Evolutionary conservation across 2,329 filamentous ascomycete species (phyloP).

Genomic region (Pseudocercospora eumusae): DNA sequence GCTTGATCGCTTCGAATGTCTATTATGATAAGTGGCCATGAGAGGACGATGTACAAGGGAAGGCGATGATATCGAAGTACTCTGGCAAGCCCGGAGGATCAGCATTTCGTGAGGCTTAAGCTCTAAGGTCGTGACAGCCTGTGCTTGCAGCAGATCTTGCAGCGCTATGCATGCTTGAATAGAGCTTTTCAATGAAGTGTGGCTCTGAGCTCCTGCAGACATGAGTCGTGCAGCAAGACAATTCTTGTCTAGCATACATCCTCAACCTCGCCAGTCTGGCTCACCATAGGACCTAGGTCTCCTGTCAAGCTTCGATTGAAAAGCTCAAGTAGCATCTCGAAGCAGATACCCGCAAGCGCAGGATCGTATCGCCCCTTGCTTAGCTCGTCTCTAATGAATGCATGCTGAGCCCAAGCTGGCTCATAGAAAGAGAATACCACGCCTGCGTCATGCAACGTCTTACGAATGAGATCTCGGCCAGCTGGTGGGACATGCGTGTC

Average conservation of each 20-base stretch:
- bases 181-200: not conserved
- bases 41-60: not conserved
- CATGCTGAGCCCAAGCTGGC: conserved; percentile 90
- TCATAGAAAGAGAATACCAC: conserved; percentile 81
- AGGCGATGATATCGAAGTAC: not conserved
- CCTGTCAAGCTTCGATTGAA: conserved; percentile 77
- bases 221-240: not conserved
- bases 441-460: conserved; percentile 74
- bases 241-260: conserved; percentile 41
- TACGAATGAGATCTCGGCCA: conserved; percentile 79
- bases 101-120: not conserved
- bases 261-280: conserved; percentile 45
- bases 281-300: conserved; percentile 71
- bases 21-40: not conserved
- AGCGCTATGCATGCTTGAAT: too few species aligned
- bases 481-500: conserved; percentile 86
- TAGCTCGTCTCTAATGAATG: conserved; percentile 89
- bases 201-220: not conserved
- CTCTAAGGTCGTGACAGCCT: not conserved
- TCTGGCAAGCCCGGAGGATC: not conserved
- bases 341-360: conserved; percentile 81
- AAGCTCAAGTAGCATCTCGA: conserved; percentile 84
- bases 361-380: conserved; percentile 91
- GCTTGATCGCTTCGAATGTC: not conserved
- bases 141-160: not conserved